Base-by-base conservation (phyloP, 2,329 filamentous ascomycete species). In the Dactylellina parvicollis region DNA sequence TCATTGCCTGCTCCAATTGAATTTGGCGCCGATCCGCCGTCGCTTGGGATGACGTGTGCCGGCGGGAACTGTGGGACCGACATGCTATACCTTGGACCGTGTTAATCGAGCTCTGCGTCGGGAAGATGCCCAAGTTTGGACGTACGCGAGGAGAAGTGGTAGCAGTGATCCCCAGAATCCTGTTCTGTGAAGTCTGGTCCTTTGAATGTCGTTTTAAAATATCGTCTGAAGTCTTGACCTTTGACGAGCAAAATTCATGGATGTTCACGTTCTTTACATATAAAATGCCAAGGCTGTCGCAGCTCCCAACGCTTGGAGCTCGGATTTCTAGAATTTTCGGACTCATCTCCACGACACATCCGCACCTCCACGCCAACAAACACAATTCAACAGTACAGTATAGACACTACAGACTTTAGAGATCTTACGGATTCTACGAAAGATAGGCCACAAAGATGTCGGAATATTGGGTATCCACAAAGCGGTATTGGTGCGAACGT, bases 401-500 rank as follows among this genome's bases (percentile, higher is more conserved):
- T 3, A 28, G 30, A 22, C 14, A 5, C 18, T 20, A 14, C n/a
- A 3, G 9, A 52, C 12, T 38, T 8, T 16, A 14, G 8, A 28
- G 30, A 22, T 18, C 10, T 18, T 20, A 14, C n/a, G 5, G 9
- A 52, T 18, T 38, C 14, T 16, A 47, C 28, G 4, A 14, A 32
- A 30, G 44, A 22, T 12, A 50, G 36, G 49, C 26, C 26, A 36
- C 42, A 7, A 52, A 44, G 9, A 98, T 99, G 95, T 89, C 95
- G 0, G 95, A 98, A 85, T 96, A 96, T 83, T 98, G 95, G 95
- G 98, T 98, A 81, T 97, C 94, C 18, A 96, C 93, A 80, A 93
- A 93, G 4, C 94, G 90, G 80, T 96, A 96, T 83, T 98, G 93
- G 92, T 99, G 95, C 87, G 98, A 98, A 81, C 92, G 96, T 84